Evolutionary conservation across 306 rosid genomes (phyloP).

Genomic region (Alnus glutinosa): DNA sequence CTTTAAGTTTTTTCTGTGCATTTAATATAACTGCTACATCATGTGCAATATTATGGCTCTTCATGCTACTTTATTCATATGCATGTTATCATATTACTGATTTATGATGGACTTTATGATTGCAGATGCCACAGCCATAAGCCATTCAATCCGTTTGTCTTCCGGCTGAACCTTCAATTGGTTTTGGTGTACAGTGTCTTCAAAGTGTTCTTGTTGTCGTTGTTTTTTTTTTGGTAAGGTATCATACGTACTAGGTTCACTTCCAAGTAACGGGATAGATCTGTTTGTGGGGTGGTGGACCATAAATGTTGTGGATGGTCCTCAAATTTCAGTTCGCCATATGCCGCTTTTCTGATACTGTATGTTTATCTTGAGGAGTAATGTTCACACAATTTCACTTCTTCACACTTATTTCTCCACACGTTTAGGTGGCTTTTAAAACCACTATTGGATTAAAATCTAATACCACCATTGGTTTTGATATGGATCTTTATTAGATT

Average conservation of each 20-base stretch:
- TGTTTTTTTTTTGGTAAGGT: neutral
- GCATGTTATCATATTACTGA: neutral
- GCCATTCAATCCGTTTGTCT: conserved; percentile 14
- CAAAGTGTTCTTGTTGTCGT: neutral
- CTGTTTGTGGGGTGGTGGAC: neutral
- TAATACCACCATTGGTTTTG: too few species aligned
- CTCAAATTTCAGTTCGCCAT: conserved; percentile 3
- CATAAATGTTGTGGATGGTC: neutral
- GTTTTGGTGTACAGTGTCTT: conserved; percentile 16
- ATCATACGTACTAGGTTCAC: neutral
- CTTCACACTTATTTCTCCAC: too few species aligned
- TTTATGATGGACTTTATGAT: neutral
- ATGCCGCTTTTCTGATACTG: neutral
- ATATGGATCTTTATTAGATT: too few species aligned
- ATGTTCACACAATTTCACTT: too few species aligned
- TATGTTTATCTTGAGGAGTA: neutral
- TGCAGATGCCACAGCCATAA: conserved; percentile 30
- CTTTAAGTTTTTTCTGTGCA: neutral
- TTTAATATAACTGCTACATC: neutral
- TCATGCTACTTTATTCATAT: neutral
- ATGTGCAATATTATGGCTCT: neutral
- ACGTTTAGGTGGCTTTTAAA: too few species aligned
- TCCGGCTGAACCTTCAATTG: conserved; percentile 21
- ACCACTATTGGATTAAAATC: too few species aligned
- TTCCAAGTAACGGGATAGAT: neutral